These are phyloP conservation scores for Neopestalotiopsis clavispora DNA, from an alignment of 2,329 filamentous ascomycete species.

Conservation along the genomic window DNA sequence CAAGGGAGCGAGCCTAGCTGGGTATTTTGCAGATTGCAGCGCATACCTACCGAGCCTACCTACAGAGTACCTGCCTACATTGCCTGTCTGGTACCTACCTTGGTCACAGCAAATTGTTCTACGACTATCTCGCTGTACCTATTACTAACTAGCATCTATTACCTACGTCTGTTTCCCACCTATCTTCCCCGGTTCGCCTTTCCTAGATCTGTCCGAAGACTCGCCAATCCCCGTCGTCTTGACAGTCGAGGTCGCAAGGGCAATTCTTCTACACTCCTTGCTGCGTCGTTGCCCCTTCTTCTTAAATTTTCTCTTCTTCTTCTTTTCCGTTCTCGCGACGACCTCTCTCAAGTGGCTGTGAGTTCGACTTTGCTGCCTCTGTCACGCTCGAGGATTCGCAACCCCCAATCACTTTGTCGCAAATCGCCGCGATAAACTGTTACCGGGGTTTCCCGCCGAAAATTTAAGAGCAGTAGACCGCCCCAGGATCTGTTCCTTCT, in stretches of 20 bases:
- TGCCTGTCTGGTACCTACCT: neutral
- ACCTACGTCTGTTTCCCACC: neutral
- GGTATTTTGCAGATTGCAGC: neutral
- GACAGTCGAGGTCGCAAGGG: neutral
- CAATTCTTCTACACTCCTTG: neutral
- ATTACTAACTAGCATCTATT: neutral
- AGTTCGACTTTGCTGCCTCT: neutral
- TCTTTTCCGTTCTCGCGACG: neutral
- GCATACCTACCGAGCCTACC: neutral
- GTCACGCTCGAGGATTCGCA: neutral
- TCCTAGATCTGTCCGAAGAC: neutral
- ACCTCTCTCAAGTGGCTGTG: neutral
- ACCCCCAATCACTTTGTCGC: neutral
- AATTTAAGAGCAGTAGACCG: neutral
- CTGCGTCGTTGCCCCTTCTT: neutral
- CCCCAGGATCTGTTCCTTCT: neutral
- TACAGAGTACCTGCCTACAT: too few relatives aligned
- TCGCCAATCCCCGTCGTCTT: neutral
- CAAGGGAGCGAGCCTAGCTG: neutral
- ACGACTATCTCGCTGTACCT: neutral
- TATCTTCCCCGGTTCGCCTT: neutral
- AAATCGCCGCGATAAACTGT: neutral
- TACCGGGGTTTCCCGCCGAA: neutral
- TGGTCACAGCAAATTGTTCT: neutral
- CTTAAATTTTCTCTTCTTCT: neutral